phyloP scores from a whole-genome alignment of 768 basidiomycete genomes.

The Kwoniella dejecticola region DNA sequence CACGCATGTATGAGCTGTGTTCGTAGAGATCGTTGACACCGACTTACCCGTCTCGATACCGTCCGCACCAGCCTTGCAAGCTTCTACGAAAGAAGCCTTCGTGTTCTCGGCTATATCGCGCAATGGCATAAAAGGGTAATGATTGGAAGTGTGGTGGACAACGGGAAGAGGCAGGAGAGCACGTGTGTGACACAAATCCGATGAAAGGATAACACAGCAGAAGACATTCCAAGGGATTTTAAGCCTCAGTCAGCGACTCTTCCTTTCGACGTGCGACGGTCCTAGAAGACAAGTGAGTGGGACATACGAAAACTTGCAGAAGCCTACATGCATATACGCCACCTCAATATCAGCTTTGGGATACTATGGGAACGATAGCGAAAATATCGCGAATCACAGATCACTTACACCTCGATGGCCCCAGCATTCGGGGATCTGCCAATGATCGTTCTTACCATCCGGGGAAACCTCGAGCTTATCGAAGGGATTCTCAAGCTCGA shows the following conservation, averaged over 20 bases:
- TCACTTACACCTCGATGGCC: slow-evolving; percentile 68
- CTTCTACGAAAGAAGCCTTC: slow-evolving; percentile 89
- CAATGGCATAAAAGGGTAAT: background rate
- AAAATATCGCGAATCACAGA: background rate
- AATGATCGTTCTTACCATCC: slow-evolving; percentile 13
- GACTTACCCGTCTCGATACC: slow-evolving; percentile 87
- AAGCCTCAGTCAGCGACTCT: background rate
- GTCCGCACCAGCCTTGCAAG: slow-evolving; percentile 92
- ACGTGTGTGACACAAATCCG: background rate
- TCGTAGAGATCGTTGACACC: background rate
- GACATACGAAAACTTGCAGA: slow-evolving; percentile 63
- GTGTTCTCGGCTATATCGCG: slow-evolving; percentile 72
- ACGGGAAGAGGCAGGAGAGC: background rate
- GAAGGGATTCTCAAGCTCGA: slow-evolving; percentile 26
- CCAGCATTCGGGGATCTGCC: slow-evolving; percentile 70
- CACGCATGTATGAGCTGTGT: background rate
- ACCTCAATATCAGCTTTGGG: too few relatives aligned
- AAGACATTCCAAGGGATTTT: too few relatives aligned
- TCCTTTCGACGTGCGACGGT: background rate
- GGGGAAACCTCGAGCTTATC: slow-evolving; percentile 1
- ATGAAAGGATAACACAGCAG: slow-evolving; percentile 9
- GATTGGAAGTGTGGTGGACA: slow-evolving; percentile 60
- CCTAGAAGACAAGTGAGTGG: background rate
- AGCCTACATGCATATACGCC: slow-evolving; percentile 61
- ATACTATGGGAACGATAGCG: too few relatives aligned